Conservation (phyloP, 2,329 filamentous ascomycete genomes). For the Trichoderma simmonsii region DNA sequence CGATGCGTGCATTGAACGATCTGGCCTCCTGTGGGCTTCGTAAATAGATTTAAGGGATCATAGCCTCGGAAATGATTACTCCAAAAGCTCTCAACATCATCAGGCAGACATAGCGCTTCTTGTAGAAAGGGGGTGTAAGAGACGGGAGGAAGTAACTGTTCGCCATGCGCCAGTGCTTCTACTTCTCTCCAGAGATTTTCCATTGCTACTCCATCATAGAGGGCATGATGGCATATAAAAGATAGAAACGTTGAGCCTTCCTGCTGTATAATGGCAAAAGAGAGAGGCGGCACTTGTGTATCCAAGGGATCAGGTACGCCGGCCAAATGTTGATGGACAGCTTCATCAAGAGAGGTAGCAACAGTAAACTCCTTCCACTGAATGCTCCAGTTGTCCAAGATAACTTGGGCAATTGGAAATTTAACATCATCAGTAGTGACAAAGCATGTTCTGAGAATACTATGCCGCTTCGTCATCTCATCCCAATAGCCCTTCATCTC, state of each 20-base stretch:
- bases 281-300: slow-evolving; percentile 44
- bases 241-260: slow-evolving; percentile 39
- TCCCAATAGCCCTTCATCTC: slow-evolving; percentile 60
- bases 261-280: slow-evolving; percentile 40
- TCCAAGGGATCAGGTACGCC: slow-evolving; percentile 42
- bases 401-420: slow-evolving; percentile 69
- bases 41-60: slow-evolving; percentile 31
- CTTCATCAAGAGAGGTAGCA: slow-evolving; percentile 34
- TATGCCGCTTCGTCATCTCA: slow-evolving; percentile 61
- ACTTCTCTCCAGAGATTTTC: slow-evolving; percentile 66
- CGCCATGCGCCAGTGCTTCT: slow-evolving; percentile 52
- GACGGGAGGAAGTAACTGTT: slow-evolving; percentile 46
- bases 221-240: slow-evolving; percentile 68
- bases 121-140: slow-evolving; percentile 63
- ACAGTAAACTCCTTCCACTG: slow-evolving; percentile 40
- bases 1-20: slow-evolving; percentile 31
- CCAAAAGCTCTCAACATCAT: slow-evolving; percentile 65
- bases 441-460: slow-evolving; percentile 77
- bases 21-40: slow-evolving; percentile 21
- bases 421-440: slow-evolving; percentile 57
- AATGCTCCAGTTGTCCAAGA: slow-evolving; percentile 49
- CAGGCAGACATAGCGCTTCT: slow-evolving; percentile 49
- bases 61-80: slow-evolving; percentile 50
- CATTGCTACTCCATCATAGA: slow-evolving; percentile 84
- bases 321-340: slow-evolving; percentile 40